phyloP scores from a whole-genome alignment of 2,329 filamentous ascomycete genomes.

The Alternaria dauci region DNA sequence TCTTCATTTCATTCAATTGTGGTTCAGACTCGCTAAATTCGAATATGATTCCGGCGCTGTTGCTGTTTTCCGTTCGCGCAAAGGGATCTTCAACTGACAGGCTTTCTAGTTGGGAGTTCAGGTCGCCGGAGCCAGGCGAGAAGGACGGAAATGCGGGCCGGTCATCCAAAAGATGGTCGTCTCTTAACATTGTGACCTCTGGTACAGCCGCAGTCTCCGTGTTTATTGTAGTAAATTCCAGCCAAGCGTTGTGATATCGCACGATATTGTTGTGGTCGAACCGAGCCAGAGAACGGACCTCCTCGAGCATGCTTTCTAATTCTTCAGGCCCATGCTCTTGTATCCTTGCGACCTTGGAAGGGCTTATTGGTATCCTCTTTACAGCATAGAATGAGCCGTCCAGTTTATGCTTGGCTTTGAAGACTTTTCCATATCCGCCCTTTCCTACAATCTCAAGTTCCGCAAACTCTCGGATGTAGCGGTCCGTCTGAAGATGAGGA shows the following conservation, averaged over 20 bases:
- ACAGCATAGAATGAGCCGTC: conserved; percentile 71
- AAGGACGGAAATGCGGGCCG: conserved; percentile 21
- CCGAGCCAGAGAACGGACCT: conserved; percentile 68
- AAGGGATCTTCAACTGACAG: conserved; percentile 32
- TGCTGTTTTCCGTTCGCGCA: conserved; percentile 16
- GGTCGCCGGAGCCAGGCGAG: conserved; percentile 14
- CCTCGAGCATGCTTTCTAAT: conserved; percentile 65
- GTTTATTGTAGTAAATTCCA: conserved; percentile 57
- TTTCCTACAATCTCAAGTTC: conserved; percentile 65
- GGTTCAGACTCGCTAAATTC: conserved; percentile 37
- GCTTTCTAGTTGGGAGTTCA: conserved; percentile 25
- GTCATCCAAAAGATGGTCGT: conserved; percentile 38
- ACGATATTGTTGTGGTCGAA: conserved; percentile 73
- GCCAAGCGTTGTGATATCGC: conserved; percentile 71
- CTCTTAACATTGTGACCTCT: conserved; percentile 19
- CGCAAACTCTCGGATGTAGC: conserved; percentile 45
- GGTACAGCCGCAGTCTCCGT: conserved; percentile 18
- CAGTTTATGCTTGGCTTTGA: conserved; percentile 66
- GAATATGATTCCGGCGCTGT: conserved; percentile 39
- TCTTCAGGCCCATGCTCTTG: conserved; percentile 61
- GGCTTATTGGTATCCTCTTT: conserved; percentile 69
- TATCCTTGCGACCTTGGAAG: conserved; percentile 61
- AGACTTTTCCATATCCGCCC: conserved; percentile 72
- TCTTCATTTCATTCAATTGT: conserved; percentile 19
- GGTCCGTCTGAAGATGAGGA: conserved; percentile 42